Conservation (phyloP, 225 moss, liverwort and hornwort species). For the Marchantia polymorpha region DNA sequence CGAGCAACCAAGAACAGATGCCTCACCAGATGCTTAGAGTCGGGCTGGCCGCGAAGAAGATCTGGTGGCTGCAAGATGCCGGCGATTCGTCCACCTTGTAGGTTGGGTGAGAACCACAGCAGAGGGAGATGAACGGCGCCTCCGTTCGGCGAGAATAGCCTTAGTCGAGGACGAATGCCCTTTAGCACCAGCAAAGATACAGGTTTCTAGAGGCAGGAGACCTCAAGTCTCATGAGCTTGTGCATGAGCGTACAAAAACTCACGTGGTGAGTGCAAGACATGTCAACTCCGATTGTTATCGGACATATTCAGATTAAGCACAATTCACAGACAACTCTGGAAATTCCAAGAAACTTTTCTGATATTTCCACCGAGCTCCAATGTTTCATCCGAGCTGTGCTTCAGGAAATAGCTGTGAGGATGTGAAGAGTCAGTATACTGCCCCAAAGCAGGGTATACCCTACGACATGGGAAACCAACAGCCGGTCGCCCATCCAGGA, state of each 20-base stretch:
- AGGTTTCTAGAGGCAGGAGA: neutral
- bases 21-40: neutral
- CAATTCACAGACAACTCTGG: neutral
- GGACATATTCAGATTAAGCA: neutral
- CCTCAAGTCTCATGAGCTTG: neutral
- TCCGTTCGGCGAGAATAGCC: neutral
- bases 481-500: too few relatives aligned
- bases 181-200: neutral
- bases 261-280: neutral
- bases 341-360: neutral
- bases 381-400: neutral
- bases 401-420: neutral
- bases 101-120: neutral
- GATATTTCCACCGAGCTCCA: neutral
- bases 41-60: neutral
- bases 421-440: neutral
- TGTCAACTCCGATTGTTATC: neutral
- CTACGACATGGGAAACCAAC: too few relatives aligned
- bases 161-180: neutral
- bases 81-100: neutral
- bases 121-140: neutral
- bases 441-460: too few relatives aligned
- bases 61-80: too few relatives aligned
- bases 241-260: neutral
- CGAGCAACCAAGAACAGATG: constrained; percentile 43